Conservation (phyloP, 2,329 filamentous ascomycete genomes). For the Xylogone sp. region DNA sequence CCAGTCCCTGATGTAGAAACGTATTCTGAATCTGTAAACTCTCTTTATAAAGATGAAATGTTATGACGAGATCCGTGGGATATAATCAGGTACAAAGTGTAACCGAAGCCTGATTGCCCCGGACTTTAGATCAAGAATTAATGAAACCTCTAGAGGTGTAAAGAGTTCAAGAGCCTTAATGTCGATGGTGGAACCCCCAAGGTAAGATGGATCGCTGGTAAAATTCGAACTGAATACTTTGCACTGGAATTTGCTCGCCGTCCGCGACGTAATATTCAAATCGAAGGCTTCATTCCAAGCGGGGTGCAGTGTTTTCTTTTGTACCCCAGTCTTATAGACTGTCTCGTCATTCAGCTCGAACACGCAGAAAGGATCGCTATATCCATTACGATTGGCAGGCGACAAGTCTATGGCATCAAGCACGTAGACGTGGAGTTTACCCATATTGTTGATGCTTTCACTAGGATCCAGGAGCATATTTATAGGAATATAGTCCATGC, state of each 20-base stretch:
- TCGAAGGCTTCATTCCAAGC: conserved; percentile 98
- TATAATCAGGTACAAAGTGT: conserved; percentile 89
- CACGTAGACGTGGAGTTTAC: conserved; percentile 88
- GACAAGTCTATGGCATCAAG: conserved; percentile 85
- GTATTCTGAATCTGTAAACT: conserved; percentile 80
- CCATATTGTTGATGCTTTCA: conserved; percentile 99
- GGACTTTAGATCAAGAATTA: conserved; percentile 83
- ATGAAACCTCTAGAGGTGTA: conserved; percentile 67
- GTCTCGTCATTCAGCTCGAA: conserved; percentile 88
- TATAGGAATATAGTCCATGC: conserved; percentile 90
- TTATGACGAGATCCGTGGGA: conserved; percentile 83
- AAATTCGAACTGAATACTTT: conserved; percentile 96
- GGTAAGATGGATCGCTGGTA: conserved; percentile 86
- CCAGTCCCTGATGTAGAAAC: conserved; percentile 82
- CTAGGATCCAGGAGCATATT: conserved; percentile 91
- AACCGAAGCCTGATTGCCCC: conserved; percentile 78
- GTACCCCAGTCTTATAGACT: conserved; percentile 89
- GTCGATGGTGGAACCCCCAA: conserved; percentile 75
- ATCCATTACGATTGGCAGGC: conserved; percentile 91
- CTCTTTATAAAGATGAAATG: conserved; percentile 88
- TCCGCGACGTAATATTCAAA: conserved; percentile 77
- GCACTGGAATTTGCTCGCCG: conserved; percentile 75
- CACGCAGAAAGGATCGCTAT: conserved; percentile 94
- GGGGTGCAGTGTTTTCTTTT: conserved; percentile 95
- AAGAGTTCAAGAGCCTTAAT: conserved; percentile 83